These are phyloP conservation scores for Exophiala phaeomuriformis DNA, from an alignment of 2,329 filamentous ascomycete genomes.

Conservation along the genomic window DNA sequence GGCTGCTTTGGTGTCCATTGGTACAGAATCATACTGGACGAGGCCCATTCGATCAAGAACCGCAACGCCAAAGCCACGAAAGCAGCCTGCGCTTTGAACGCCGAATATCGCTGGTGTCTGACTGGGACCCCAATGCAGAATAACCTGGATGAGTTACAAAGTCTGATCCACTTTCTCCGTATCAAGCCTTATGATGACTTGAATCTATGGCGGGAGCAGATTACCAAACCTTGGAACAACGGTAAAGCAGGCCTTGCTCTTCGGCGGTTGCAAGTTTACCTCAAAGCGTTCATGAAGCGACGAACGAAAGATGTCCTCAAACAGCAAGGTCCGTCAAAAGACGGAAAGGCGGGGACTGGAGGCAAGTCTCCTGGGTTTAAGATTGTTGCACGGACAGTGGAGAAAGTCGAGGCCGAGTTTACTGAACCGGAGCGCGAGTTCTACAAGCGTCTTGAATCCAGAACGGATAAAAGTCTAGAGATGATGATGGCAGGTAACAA, in stretches of 20 bases:
- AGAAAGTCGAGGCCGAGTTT: slow-evolving; percentile 71
- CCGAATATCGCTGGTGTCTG: slow-evolving; percentile 90
- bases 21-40: slow-evolving; percentile 92
- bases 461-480: slow-evolving; percentile 79
- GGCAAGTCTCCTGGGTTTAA: slow-evolving; percentile 66
- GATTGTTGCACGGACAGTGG: slow-evolving; percentile 83
- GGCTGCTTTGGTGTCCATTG: slow-evolving; percentile 89
- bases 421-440: slow-evolving; percentile 73
- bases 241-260: slow-evolving; percentile 86
- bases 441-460: slow-evolving; percentile 73
- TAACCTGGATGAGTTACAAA: slow-evolving; percentile 92
- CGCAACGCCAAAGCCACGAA: slow-evolving; percentile 92
- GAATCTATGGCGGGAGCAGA: slow-evolving; percentile 81
- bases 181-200: slow-evolving; percentile 88
- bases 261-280: slow-evolving; percentile 69
- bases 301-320: slow-evolving; percentile 96
- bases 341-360: slow-evolving; percentile 39
- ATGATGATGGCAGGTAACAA: slow-evolving; percentile 76
- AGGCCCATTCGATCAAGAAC: slow-evolving; percentile 98
- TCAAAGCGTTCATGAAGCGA: slow-evolving; percentile 97
- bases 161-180: slow-evolving; percentile 81
- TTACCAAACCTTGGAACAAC: slow-evolving; percentile 81
- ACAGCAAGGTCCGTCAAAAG: slow-evolving; percentile 67
- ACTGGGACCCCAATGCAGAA: slow-evolving; percentile 98
- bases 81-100: slow-evolving; percentile 74